A percentile compares a stretch with the other conserved stretches of the same genome.
phyloP scores from a whole-genome alignment of 1,139 yeast genomes.

The Blastobotrys serpentis region DNA sequence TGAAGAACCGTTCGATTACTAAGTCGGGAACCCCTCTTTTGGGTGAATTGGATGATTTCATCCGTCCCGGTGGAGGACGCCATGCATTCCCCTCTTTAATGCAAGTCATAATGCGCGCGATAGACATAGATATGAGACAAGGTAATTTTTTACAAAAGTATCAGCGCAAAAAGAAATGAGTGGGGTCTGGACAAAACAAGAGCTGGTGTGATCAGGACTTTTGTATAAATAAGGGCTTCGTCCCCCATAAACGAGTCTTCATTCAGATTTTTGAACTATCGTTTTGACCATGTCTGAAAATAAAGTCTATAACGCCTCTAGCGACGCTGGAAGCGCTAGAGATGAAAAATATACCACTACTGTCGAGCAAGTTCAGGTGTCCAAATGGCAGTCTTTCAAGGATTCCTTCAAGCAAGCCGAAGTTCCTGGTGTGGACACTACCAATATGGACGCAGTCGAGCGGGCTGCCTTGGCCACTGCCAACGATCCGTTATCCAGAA shows the following conservation, averaged over 20 bases:
- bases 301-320: neutral
- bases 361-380: conserved; percentile 12
- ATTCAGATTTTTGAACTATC: too few species aligned
- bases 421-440: conserved; percentile 23
- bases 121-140: neutral
- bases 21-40: neutral
- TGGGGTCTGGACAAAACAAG: neutral
- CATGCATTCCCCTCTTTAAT: neutral
- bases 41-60: too few species aligned
- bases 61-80: neutral
- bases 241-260: too few species aligned
- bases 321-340: neutral
- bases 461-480: conserved; percentile 35
- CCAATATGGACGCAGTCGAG: conserved; percentile 30
- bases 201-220: too few species aligned
- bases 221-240: too few species aligned
- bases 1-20: neutral
- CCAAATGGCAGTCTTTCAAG: conserved; percentile 28
- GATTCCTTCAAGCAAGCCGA: conserved; percentile 35
- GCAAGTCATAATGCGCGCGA: neutral
- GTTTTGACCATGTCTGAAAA: too few species aligned
- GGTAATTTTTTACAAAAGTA: neutral
- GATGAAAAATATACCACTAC: conserved; percentile 6
- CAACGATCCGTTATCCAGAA: conserved; percentile 42
- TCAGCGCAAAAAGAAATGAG: conserved; percentile 1